Evolutionary conservation across 305 asterid species (phyloP).

Genomic region (Nicotiana rustica): DNA sequence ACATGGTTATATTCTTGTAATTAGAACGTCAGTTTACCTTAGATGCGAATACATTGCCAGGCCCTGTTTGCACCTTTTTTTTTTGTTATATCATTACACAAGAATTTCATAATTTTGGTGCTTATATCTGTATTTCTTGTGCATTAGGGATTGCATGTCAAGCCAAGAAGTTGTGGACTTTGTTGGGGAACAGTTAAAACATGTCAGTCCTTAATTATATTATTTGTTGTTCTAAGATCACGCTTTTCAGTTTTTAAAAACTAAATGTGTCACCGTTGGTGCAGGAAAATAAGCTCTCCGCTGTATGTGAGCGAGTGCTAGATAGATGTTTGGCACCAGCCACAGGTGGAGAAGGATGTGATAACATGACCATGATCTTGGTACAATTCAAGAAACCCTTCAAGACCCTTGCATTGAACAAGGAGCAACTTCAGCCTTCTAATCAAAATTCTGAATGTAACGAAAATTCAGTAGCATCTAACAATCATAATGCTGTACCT

Average conservation of each 20-base stretch:
- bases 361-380: slow-evolving; percentile 96
- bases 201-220: slow-evolving; percentile 55
- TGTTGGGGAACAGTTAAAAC: slow-evolving; percentile 59
- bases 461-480: neutral
- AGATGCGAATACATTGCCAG: slow-evolving; percentile 34
- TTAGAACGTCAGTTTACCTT: neutral
- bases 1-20: neutral
- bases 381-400: slow-evolving; percentile 70
- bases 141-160: slow-evolving; percentile 94
- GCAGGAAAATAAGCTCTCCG: slow-evolving; percentile 88
- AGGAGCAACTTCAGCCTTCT: slow-evolving; percentile 46
- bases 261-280: slow-evolving; percentile 30
- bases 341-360: slow-evolving; percentile 91
- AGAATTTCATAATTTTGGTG: neutral
- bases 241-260: slow-evolving; percentile 6
- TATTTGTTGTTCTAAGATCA: neutral
- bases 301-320: slow-evolving; percentile 73
- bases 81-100: slow-evolving; percentile 24
- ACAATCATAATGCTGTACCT: neutral
- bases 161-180: slow-evolving; percentile 86
- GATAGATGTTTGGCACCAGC: slow-evolving; percentile 89
- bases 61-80: slow-evolving; percentile 6
- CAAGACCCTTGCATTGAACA: slow-evolving; percentile 30
- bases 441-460: slow-evolving; percentile 40
- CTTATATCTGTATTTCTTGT: slow-evolving; percentile 25